These are phyloP conservation scores for Fusarium dimerum DNA, from an alignment of 2,329 filamentous ascomycete species.

Conservation along the genomic window DNA sequence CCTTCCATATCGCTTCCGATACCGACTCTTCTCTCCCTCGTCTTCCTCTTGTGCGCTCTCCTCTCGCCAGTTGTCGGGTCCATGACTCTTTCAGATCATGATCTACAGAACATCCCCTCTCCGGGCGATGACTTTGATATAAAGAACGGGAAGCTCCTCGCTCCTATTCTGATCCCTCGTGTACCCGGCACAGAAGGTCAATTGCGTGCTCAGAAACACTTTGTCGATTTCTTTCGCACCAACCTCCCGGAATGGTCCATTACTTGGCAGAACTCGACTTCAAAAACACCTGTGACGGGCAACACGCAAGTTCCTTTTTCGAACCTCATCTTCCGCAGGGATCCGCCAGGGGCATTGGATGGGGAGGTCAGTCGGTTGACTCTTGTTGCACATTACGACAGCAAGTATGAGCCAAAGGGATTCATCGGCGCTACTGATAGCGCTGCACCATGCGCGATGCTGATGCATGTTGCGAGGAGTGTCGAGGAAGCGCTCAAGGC, in stretches of 20 bases:
- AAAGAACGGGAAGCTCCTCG: slow-evolving; percentile 70
- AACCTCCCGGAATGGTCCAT: slow-evolving; percentile 78
- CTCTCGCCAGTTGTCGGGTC: slow-evolving; percentile 39
- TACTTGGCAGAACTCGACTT: slow-evolving; percentile 86
- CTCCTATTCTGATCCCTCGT: slow-evolving; percentile 84
- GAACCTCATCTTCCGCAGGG: slow-evolving; percentile 83
- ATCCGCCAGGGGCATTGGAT: slow-evolving; percentile 76
- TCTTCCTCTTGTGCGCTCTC: slow-evolving; percentile 19
- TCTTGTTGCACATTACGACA: slow-evolving; percentile 93
- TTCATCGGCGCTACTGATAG: slow-evolving; percentile 96
- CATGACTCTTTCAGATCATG: slow-evolving; percentile 68
- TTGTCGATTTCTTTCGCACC: slow-evolving; percentile 76
- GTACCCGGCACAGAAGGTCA: slow-evolving; percentile 86
- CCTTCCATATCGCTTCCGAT: slow-evolving; percentile 13
- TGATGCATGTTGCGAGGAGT: slow-evolving; percentile 81
- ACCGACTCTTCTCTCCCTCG: slow-evolving; percentile 18
- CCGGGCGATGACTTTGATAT: slow-evolving; percentile 79
- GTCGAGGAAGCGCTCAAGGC: slow-evolving; percentile 77
- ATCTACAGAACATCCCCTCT: slow-evolving; percentile 70
- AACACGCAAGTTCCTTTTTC: slow-evolving; percentile 74
- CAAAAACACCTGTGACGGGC: slow-evolving; percentile 75
- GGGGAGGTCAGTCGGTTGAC: slow-evolving; percentile 82
- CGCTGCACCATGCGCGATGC: slow-evolving; percentile 89
- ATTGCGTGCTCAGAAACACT: slow-evolving; percentile 72
- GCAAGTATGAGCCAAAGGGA: slow-evolving; percentile 73